Conservation (phyloP, 176 grass and related monocot species). For the Musa itinerans region DNA sequence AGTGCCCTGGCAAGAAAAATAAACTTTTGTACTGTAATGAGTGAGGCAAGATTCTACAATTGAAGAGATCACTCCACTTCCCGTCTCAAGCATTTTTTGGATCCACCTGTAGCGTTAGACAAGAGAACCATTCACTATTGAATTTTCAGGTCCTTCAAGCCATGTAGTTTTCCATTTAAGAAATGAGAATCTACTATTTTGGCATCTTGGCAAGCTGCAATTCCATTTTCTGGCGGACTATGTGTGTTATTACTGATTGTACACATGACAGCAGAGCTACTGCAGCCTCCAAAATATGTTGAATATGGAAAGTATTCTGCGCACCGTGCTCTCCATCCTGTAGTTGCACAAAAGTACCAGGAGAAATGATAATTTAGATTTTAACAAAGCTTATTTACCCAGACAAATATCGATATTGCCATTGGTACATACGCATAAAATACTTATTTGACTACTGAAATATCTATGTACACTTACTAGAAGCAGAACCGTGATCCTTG, state of each 20-base stretch:
- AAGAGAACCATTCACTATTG: constrained; percentile 24
- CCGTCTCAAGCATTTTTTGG: not conserved
- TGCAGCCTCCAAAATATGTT: constrained; percentile 60
- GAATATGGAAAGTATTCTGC: constrained; percentile 86
- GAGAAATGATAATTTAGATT: not conserved
- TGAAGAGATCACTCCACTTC: not conserved
- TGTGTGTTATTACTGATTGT: constrained; percentile 22
- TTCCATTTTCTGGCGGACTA: constrained; percentile 73
- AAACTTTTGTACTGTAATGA: not conserved
- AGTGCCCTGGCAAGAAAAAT: not conserved
- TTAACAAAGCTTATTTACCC: not conserved
- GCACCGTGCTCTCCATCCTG: constrained; percentile 83
- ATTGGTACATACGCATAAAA: not conserved
- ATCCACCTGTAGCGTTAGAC: constrained; percentile 27
- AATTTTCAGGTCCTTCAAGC: constrained; percentile 47
- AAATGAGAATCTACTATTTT: constrained; percentile 22
- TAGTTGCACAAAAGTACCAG: not conserved
- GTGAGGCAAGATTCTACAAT: not conserved
- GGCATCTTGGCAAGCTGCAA: constrained; percentile 25
- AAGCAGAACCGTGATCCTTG: constrained; percentile 46
- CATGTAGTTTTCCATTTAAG: constrained; percentile 46
- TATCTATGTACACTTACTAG: constrained; percentile 54
- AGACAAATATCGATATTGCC: not conserved
- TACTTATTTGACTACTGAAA: constrained; percentile 1
- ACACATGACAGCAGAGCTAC: constrained; percentile 38